Evolutionary conservation across 768 basidiomycete genomes (phyloP), one percentile per base, ranked within the genome.

Genomic region (Imleria badia): DNA sequence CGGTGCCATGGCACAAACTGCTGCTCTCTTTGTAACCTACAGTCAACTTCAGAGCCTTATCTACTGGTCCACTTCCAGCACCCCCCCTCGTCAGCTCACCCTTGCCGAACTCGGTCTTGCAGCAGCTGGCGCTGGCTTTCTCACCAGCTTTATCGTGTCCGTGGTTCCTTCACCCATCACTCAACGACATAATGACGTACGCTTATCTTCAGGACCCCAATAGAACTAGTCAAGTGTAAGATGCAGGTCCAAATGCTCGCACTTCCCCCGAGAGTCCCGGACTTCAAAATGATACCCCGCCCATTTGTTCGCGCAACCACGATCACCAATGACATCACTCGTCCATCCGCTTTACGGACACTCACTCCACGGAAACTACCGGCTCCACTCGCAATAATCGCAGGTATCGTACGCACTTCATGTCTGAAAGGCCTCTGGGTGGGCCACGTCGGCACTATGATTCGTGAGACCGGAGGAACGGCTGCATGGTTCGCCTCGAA

Each of bases 191-290:
- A 17, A 51, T 55, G 19, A 49, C 51, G 13, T 39, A 26, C 17
- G 4, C 45, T 19, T 58, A 43, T 41, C 31, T 23, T 31, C 66
- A 93, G 89, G 41, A 95, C 92, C 0, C 94, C 93, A n/a, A 89
- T 94, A 56, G 93, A 96, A 66, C 85, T 94, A 39, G 81, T 96
- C 63, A 95, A 96, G 73, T 94, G 91, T 76, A 90, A 91, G 70
- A 94, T 94, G 93, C 92, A 94, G 66, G 93, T 94, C 6, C 91
- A 94, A 67, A 86, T 91, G 81, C 82, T 93, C 14, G 30, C 62
- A 48, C 20, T 45, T 19, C 55, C 64, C 40, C 60, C n/a, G n/a
- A n/a, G n/a, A n/a, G n/a, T 61, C 15, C 56, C 58, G 19, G 43
- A 54, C 49, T 58, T 61, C 13, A 35, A 35, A 20, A 58, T 58